Evolutionary conservation across 2,329 filamentous ascomycete genomes (phyloP), one percentile per base, ranked within the genome.

Genomic region (Meredithiella fracta): DNA sequence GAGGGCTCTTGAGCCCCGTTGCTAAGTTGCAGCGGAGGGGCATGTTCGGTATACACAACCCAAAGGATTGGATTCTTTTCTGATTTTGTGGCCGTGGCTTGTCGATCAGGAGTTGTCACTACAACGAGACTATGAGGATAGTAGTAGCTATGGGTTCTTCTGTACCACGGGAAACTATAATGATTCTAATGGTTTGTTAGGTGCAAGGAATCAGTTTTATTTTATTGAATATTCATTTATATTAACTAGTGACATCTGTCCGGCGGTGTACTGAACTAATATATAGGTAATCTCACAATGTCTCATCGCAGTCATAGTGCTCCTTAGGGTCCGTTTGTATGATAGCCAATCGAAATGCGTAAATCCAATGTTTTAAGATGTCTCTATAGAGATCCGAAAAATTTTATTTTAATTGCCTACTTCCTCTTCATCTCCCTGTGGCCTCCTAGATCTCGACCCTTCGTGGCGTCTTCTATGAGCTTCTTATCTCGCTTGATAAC

Each of bases 101-200:
- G 44, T 49, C 44, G 44, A 49, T 49, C 44, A 49, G 44, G 44
- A 49, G 44, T 20, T 49, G 44, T 49, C 44, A 49, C 44, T 49
- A 49, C 20, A 44, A n/a, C n/a, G n/a, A n/a, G 7, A 44, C 29
- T 11, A 44, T 17, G 7, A 44, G 17, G 3, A 44, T n/a, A 44
- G 40, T 20, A 9, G 15, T 38, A n/a, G 20, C n/a, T 44, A 7
- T 44, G 40, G 15, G 40, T 44, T 2, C 40, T 20, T 17, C 7
- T 17, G 40, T 4, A 44, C 17, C 20, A n/a, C 40, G 8, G 14
- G n/a, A n/a, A n/a, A n/a, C n/a, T n/a, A n/a, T n/a, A n/a, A n/a
- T n/a, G n/a, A n/a, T n/a, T n/a, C n/a, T n/a, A n/a, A n/a, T n/a
- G n/a, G n/a, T n/a, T n/a, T n/a, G n/a, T n/a, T n/a, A n/a, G n/a